phyloP scores from a whole-genome alignment of 2,329 filamentous ascomycete species.

The Teratosphaeriaceae sp. region DNA sequence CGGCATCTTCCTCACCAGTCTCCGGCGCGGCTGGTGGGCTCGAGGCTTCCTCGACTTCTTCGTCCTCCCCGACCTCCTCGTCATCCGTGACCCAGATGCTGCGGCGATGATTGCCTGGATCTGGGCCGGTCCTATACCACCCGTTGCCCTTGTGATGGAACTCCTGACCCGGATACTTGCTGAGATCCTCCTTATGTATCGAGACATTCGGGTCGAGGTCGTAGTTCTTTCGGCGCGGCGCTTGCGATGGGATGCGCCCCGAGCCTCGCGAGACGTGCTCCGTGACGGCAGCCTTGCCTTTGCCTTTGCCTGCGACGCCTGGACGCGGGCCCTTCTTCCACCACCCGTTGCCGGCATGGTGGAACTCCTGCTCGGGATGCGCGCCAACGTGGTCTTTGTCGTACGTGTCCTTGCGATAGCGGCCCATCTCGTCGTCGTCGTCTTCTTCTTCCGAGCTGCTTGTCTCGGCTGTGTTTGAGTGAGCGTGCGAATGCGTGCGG shows the following conservation, averaged over 20 bases:
- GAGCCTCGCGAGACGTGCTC: neutral
- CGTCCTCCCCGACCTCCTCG: no score
- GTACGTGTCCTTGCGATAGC: conserved; percentile 12
- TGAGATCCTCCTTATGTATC: conserved; percentile 11
- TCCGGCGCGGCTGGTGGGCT: no score
- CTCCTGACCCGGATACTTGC: conserved; percentile 13
- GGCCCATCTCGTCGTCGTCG: conserved; percentile 1
- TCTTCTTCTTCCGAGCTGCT: conserved; percentile 7
- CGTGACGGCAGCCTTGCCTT: neutral
- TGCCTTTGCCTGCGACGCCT: neutral
- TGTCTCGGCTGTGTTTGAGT: conserved; percentile 1
- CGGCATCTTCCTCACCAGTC: conserved; percentile 7
- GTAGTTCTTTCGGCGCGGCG: neutral
- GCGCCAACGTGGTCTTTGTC: conserved; percentile 13
- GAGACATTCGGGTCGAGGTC: conserved; percentile 3
- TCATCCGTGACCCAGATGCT: conserved; percentile 7
- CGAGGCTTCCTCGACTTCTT: no score
- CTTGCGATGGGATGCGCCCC: neutral
- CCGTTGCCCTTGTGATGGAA: conserved; percentile 21
- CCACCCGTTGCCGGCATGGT: conserved; percentile 20
- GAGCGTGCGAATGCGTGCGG: no score
- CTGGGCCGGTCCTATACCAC: conserved; percentile 15
- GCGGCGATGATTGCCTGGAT: conserved; percentile 6
- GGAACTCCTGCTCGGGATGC: conserved; percentile 13
- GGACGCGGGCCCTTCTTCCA: conserved; percentile 14